These are phyloP conservation scores for Phyllosticta capitalensis DNA, from an alignment of 2,329 filamentous ascomycete genomes.

Conservation along the genomic window DNA sequence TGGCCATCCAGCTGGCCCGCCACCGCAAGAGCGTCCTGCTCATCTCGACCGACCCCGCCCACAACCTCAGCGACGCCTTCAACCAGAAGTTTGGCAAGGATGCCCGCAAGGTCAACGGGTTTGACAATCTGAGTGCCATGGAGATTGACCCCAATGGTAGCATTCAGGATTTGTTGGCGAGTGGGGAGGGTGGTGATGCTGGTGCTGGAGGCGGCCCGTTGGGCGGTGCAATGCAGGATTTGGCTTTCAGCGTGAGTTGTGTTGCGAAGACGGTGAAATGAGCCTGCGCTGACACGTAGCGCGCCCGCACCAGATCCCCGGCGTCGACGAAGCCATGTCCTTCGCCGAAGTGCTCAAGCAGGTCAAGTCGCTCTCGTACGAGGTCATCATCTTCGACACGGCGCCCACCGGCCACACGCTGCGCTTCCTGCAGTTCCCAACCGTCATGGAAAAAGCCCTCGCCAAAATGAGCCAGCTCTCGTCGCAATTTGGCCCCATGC, in stretches of 20 bases:
- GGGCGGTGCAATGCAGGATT: slow-evolving; percentile 96
- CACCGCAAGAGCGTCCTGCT: slow-evolving; percentile 91
- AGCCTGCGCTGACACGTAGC: background rate
- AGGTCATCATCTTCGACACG: slow-evolving; percentile 98
- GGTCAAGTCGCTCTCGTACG: slow-evolving; percentile 97
- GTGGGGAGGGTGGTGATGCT: slow-evolving; percentile 59
- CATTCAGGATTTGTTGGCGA: slow-evolving; percentile 86
- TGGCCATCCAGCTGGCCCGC: slow-evolving; percentile 93
- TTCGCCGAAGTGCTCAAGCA: slow-evolving; percentile 99
- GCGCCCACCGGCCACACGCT: slow-evolving; percentile 96
- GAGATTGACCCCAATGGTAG: slow-evolving; percentile 98
- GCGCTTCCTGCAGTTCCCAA: slow-evolving; percentile 96
- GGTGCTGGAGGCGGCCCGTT: slow-evolving; percentile 52
- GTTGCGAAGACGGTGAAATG: background rate
- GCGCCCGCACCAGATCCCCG: slow-evolving; percentile 62
- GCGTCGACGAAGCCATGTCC: slow-evolving; percentile 98
- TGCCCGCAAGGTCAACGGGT: slow-evolving; percentile 82
- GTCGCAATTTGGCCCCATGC: slow-evolving; percentile 86
- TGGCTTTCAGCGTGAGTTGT: slow-evolving; percentile 75
- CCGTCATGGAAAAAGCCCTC: slow-evolving; percentile 96
- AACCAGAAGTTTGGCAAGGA: slow-evolving; percentile 99
- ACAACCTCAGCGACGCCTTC: slow-evolving; percentile 97
- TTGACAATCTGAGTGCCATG: slow-evolving; percentile 92
- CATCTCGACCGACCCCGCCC: slow-evolving; percentile 95
- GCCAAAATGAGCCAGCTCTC: slow-evolving; percentile 93